Conservation (phyloP, 495 filamentous ascomycete genomes). For the Podospora pseudoanserina region DNA sequence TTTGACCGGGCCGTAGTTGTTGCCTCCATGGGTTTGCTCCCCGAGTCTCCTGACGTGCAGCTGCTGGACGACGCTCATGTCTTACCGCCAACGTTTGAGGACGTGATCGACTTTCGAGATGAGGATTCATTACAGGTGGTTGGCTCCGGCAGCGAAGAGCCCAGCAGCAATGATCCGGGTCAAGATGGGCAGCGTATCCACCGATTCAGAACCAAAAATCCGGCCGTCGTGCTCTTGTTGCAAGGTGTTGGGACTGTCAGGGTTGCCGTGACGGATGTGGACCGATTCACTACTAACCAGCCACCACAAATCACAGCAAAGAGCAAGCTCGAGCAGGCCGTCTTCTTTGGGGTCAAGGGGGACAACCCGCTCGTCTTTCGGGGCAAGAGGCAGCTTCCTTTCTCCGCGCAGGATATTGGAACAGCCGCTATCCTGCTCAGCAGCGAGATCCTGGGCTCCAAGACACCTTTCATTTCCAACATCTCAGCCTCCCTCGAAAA, state of each 20-base stretch:
- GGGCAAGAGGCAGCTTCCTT: slow-evolving; percentile 57
- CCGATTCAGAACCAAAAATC: slow-evolving; percentile 54
- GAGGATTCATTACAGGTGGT: slow-evolving; percentile 58
- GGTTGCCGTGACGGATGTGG: slow-evolving; percentile 55
- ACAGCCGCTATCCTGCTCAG: slow-evolving; percentile 75
- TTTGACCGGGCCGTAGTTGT: slow-evolving; percentile 73
- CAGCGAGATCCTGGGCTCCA: slow-evolving; percentile 73
- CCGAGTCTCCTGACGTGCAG: slow-evolving; percentile 65
- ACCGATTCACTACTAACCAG: slow-evolving; percentile 46
- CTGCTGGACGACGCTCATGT: slow-evolving; percentile 60
- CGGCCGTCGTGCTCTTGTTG: slow-evolving; percentile 68
- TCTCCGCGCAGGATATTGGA: slow-evolving; percentile 66
- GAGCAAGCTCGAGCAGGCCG: slow-evolving; percentile 87
- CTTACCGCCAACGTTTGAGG: slow-evolving; percentile 66
- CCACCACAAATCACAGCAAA: slow-evolving; percentile 66
- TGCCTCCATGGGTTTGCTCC: slow-evolving; percentile 59
- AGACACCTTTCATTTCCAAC: slow-evolving; percentile 64
- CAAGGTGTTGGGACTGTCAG: slow-evolving; percentile 78
- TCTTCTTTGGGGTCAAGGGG: slow-evolving; percentile 79
- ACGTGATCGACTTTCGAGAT: slow-evolving; percentile 74
- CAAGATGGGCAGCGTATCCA: slow-evolving; percentile 42
- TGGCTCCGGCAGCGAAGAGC: slow-evolving; percentile 59
- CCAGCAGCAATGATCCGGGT: slow-evolving; percentile 32
- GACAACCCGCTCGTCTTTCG: slow-evolving; percentile 79
- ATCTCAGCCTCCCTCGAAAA: slow-evolving; percentile 72